Percentiles rank a stretch among this genome's conserved stretches.
Evolutionary conservation across 2,329 filamentous ascomycete genomes (phyloP).

Genomic region (Fusarium keratoplasticum): DNA sequence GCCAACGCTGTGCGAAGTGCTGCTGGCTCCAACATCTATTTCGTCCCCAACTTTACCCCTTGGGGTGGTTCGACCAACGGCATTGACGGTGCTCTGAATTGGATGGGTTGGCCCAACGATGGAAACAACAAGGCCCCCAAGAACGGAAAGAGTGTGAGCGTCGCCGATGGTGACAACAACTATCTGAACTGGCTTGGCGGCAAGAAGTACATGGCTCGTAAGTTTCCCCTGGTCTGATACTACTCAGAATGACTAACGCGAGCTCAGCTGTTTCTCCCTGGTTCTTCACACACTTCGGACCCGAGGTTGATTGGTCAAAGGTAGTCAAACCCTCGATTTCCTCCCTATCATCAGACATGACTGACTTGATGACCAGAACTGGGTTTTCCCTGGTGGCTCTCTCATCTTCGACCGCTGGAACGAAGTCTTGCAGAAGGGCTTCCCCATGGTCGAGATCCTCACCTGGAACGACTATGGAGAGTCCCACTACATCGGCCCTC

Average conservation of each 20-base stretch:
- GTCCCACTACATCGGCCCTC: slow-evolving; percentile 64
- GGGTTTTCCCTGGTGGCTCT: slow-evolving; percentile 68
- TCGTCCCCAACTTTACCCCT: slow-evolving; percentile 63
- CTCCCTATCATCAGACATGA: slow-evolving; percentile 31
- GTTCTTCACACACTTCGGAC: slow-evolving; percentile 62
- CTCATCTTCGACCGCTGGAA: slow-evolving; percentile 71
- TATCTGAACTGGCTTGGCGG: slow-evolving; percentile 50
- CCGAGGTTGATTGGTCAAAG: slow-evolving; percentile 31
- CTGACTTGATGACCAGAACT: slow-evolving; percentile 62
- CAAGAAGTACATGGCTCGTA: slow-evolving; percentile 61
- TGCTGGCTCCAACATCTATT: slow-evolving; percentile 59
- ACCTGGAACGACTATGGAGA: slow-evolving; percentile 66
- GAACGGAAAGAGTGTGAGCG: slow-evolving; percentile 51
- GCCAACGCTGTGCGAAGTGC: slow-evolving; percentile 54
- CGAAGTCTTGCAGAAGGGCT: slow-evolving; percentile 55
- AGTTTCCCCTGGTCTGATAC: not conserved
- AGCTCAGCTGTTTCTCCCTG: slow-evolving; percentile 45
- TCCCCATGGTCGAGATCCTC: slow-evolving; percentile 60
- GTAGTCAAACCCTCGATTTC: not conserved
- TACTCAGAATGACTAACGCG: not conserved
- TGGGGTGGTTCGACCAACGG: slow-evolving; percentile 50
- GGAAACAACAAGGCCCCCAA: slow-evolving; percentile 62
- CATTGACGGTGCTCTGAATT: slow-evolving; percentile 61
- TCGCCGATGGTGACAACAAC: slow-evolving; percentile 52
- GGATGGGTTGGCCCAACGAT: slow-evolving; percentile 60